phyloP scores from a whole-genome alignment of 75 land plant genomes.

The Pseudotsuga menziesii region DNA sequence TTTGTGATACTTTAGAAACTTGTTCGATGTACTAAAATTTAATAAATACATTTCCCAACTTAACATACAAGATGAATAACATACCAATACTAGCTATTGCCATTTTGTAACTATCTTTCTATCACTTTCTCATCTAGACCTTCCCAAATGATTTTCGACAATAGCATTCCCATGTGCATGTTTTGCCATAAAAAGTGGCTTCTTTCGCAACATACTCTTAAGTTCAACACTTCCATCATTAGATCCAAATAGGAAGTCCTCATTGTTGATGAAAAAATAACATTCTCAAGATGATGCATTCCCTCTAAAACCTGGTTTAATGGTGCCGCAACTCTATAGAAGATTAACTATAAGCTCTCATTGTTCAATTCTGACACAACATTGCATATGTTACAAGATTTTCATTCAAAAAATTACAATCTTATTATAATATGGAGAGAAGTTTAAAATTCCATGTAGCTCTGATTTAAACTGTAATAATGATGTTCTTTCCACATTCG shows the following conservation, averaged over 20 bases:
- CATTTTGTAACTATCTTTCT: not conserved
- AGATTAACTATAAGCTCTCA: too few relatives aligned
- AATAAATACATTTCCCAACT: too few relatives aligned
- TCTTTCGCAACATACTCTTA: conserved; percentile 73
- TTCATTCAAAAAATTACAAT: too few relatives aligned
- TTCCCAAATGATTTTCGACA: not conserved
- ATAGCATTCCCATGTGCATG: conserved; percentile 68
- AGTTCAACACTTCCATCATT: conserved; percentile 95
- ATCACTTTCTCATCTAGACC: conserved; percentile 14
- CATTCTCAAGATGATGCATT: conserved; percentile 84
- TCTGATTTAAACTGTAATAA: too few relatives aligned
- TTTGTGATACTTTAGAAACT: too few relatives aligned
- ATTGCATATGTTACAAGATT: too few relatives aligned
- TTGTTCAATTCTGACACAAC: too few relatives aligned
- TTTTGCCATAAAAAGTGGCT: conserved; percentile 72
- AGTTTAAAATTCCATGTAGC: too few relatives aligned
- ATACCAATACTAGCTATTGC: conserved; percentile 4
- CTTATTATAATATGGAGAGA: too few relatives aligned
- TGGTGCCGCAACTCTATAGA: conserved; percentile 34
- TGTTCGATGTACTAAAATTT: too few relatives aligned
- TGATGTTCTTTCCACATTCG: too few relatives aligned
- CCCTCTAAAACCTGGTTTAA: conserved; percentile 59
- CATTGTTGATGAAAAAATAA: conserved; percentile 79
- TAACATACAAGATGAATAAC: not conserved
- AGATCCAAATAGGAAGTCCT: conserved; percentile 86